These are phyloP conservation scores for Chromera velia DNA, from an alignment of 73 alveolate genomes.

Conservation along the genomic window DNA sequence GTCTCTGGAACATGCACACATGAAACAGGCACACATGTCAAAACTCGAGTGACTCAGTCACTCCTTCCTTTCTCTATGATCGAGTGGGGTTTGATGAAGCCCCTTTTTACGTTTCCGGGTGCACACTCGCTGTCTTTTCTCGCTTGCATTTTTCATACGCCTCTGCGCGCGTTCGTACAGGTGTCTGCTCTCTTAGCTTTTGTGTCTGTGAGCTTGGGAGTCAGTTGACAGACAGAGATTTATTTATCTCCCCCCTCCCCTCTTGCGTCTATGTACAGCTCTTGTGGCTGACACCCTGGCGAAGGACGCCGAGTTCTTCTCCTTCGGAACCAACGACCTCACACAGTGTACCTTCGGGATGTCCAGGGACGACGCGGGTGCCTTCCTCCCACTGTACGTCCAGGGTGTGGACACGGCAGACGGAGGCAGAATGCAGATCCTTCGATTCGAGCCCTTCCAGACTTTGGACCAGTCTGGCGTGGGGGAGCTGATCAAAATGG, in stretches of 20 bases:
- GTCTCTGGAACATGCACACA: no score
- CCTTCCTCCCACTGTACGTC: conserved; percentile 54
- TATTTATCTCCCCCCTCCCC: neutral
- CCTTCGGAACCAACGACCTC: conserved; percentile 69
- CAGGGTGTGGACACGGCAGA: neutral
- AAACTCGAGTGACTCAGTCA: no score
- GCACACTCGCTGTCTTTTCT: no score
- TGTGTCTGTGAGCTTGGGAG: no score
- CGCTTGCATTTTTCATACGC: no score
- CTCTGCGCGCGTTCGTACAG: no score
- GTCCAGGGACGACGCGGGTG: conserved; percentile 65
- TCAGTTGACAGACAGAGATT: neutral
- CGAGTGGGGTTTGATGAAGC: no score
- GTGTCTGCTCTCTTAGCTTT: no score
- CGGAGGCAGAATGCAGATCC: conserved; percentile 19
- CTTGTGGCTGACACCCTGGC: conserved; percentile 56
- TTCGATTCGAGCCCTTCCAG: conserved; percentile 60
- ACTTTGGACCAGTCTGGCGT: conserved; percentile 63
- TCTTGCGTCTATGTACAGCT: neutral
- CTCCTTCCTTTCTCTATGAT: no score
- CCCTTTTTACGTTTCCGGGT: no score
- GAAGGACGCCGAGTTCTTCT: conserved; percentile 65
- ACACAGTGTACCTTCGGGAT: conserved; percentile 68
- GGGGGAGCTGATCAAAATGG: conserved; percentile 59
- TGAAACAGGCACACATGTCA: no score